phyloP scores from a whole-genome alignment of 1,284 basidiomycete species.

The Irpex sp. region DNA sequence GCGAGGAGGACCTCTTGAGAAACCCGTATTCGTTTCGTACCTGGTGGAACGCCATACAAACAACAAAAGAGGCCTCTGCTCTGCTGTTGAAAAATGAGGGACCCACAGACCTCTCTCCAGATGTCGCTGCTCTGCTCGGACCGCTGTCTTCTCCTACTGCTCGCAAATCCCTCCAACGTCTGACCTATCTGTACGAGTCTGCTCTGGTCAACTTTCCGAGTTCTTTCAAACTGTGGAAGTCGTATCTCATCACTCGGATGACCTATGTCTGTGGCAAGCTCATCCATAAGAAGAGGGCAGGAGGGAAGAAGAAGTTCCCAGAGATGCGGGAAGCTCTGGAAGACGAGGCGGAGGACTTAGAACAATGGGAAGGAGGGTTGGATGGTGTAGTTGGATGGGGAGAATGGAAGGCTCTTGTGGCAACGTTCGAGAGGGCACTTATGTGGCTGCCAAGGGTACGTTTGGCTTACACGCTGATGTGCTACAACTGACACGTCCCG shows the following conservation, averaged over 20 bases:
- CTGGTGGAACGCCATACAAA: conserved; percentile 88
- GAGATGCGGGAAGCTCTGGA: conserved; percentile 88
- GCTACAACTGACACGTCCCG: conserved; percentile 7
- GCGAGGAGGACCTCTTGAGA: conserved; percentile 94
- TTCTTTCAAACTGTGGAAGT: conserved; percentile 94
- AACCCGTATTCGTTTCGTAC: conserved; percentile 89
- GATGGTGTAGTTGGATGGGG: conserved; percentile 89
- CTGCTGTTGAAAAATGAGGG: conserved; percentile 56
- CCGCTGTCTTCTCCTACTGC: conserved; percentile 72
- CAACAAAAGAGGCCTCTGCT: conserved; percentile 66
- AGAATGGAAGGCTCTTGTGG: conserved; percentile 91
- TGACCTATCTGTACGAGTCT: conserved; percentile 91
- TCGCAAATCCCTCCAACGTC: conserved; percentile 75
- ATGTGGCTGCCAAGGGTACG: conserved; percentile 91
- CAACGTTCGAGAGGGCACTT: conserved; percentile 88
- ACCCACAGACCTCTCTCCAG: conserved; percentile 41
- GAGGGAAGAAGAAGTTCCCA: conserved; percentile 84
- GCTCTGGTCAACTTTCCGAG: conserved; percentile 86
- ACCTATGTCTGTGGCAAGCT: conserved; percentile 82
- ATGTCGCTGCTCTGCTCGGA: conserved; percentile 56
- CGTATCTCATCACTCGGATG: conserved; percentile 84
- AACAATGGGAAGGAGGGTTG: conserved; percentile 82
- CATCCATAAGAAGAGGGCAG: conserved; percentile 68
- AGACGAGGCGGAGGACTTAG: conserved; percentile 74
- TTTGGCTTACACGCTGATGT: conserved; percentile 18